phyloP scores from a whole-genome alignment of 441 rosid species.

The Mallotus japonicus region DNA sequence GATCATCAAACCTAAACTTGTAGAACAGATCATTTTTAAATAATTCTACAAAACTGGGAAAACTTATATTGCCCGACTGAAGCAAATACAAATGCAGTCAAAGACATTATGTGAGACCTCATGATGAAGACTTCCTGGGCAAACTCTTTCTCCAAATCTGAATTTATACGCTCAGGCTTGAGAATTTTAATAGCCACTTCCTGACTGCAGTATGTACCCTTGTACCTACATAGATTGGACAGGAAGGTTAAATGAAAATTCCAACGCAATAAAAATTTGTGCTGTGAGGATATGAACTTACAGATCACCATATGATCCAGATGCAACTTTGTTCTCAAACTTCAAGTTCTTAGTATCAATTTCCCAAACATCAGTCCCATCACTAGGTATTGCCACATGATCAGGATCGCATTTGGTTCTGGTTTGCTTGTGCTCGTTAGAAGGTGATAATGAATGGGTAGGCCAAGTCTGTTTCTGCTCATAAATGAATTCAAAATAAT shows the following conservation, averaged over 20 bases:
- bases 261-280: conserved; percentile 10
- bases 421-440: conserved; percentile 39
- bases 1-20: background rate
- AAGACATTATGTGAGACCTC: conserved; percentile 52
- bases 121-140: conserved; percentile 95
- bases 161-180: conserved; percentile 67
- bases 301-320: conserved; percentile 91
- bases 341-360: conserved; percentile 71
- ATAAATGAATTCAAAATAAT: conserved; percentile 21
- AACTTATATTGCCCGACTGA: background rate
- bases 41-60: background rate
- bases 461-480: conserved; percentile 62
- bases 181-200: conserved; percentile 93
- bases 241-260: conserved; percentile 17
- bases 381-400: conserved; percentile 78
- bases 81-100: background rate
- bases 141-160: conserved; percentile 77
- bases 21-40: background rate
- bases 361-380: conserved; percentile 98
- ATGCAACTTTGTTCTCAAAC: conserved; percentile 76
- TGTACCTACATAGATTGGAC: conserved; percentile 49
- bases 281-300: conserved; percentile 41
- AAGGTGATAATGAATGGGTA: conserved; percentile 46
- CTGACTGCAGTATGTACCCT: conserved; percentile 88
- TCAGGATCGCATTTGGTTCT: conserved; percentile 41